Percentiles rank a stretch among this genome's conserved stretches.
phyloP scores from a whole-genome alignment of 2,329 filamentous ascomycete species.

The Colletotrichum lupini region DNA sequence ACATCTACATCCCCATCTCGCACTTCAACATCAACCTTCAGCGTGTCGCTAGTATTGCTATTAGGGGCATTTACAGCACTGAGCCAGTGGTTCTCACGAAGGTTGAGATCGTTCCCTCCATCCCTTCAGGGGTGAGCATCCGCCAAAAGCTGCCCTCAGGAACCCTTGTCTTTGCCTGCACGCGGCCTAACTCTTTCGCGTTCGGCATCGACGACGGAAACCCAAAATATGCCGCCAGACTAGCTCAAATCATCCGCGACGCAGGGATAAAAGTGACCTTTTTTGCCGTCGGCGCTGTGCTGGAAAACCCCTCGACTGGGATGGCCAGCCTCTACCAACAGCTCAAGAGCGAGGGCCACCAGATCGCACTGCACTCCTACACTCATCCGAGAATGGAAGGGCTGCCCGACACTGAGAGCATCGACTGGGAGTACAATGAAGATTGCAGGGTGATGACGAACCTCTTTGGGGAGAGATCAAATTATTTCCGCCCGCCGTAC shows the following conservation, averaged over 20 bases:
- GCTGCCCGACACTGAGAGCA: slow-evolving; percentile 60
- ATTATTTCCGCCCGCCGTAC: slow-evolving; percentile 77
- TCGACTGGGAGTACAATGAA: slow-evolving; percentile 72
- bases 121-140: slow-evolving; percentile 63
- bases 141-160: slow-evolving; percentile 72
- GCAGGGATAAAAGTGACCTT: slow-evolving; percentile 75
- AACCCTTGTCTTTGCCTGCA: slow-evolving; percentile 71
- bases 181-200: slow-evolving; percentile 75
- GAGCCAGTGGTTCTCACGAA: slow-evolving; percentile 62
- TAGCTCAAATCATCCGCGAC: slow-evolving; percentile 70
- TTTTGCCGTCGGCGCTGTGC: slow-evolving; percentile 74
- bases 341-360: slow-evolving; percentile 71
- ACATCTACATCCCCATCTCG: slow-evolving; percentile 74
- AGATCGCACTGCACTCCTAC: slow-evolving; percentile 75
- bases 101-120: slow-evolving; percentile 68
- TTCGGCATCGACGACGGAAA: slow-evolving; percentile 79
- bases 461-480: slow-evolving; percentile 47
- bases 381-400: slow-evolving; percentile 76
- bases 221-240: slow-evolving; percentile 52
- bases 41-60: slow-evolving; percentile 67
- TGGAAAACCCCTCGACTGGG: slow-evolving; percentile 69
- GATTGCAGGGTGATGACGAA: slow-evolving; percentile 61
- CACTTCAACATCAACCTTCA: slow-evolving; percentile 73
- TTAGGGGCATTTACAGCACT: slow-evolving; percentile 72
- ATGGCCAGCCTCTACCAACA: slow-evolving; percentile 72